A percentile compares a stretch with the other conserved stretches of the same genome.
These are phyloP conservation scores for Phytopythium montanum DNA, from an alignment of 352 stramenopile genomes.

Conservation along the genomic window DNA sequence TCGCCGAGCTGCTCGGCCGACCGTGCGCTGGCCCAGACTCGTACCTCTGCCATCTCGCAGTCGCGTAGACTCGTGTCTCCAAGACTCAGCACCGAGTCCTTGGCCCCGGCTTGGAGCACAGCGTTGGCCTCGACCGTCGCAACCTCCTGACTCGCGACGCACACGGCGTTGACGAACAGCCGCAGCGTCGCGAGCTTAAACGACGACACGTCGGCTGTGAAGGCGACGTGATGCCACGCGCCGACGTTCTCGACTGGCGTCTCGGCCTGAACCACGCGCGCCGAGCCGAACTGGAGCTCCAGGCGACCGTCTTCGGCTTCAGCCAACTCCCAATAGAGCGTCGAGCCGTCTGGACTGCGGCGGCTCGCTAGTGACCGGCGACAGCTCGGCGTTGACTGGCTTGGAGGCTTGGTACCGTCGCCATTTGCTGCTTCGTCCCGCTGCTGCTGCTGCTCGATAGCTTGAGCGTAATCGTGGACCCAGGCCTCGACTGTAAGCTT, in stretches of 20 bases:
- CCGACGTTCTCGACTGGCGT: slow-evolving; percentile 34
- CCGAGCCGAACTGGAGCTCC: slow-evolving; percentile 39
- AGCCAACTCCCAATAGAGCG: slow-evolving; percentile 41
- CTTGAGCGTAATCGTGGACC: slow-evolving; percentile 56
- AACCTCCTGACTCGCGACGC: slow-evolving; percentile 48
- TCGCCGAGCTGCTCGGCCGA: slow-evolving; percentile 71
- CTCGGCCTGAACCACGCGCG: slow-evolving; percentile 31
- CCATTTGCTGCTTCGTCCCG: slow-evolving; percentile 15
- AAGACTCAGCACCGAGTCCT: slow-evolving; percentile 41
- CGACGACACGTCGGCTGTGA: slow-evolving; percentile 58
- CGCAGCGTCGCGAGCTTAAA: slow-evolving; percentile 42
- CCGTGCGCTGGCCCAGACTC: slow-evolving; percentile 69
- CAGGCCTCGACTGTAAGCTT: slow-evolving; percentile 78
- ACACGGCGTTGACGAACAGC: slow-evolving; percentile 56
- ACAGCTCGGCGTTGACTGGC: slow-evolving; percentile 7
- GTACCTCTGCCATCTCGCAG: slow-evolving; percentile 74
- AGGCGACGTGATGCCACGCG: slow-evolving; percentile 68
- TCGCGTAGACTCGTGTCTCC: slow-evolving; percentile 36
- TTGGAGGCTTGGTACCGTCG: slow-evolving; percentile 1
- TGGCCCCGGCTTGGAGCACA: neutral
- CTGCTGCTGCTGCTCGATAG: slow-evolving; percentile 22
- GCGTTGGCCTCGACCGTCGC: slow-evolving; percentile 30
- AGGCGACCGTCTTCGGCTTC: slow-evolving; percentile 41
- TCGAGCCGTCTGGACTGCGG: slow-evolving; percentile 6
- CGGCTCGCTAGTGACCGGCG: slow-evolving; percentile 12